Evolutionary conservation across 768 basidiomycete genomes (phyloP).

Genomic region (Podaxis carcinomalis): DNA sequence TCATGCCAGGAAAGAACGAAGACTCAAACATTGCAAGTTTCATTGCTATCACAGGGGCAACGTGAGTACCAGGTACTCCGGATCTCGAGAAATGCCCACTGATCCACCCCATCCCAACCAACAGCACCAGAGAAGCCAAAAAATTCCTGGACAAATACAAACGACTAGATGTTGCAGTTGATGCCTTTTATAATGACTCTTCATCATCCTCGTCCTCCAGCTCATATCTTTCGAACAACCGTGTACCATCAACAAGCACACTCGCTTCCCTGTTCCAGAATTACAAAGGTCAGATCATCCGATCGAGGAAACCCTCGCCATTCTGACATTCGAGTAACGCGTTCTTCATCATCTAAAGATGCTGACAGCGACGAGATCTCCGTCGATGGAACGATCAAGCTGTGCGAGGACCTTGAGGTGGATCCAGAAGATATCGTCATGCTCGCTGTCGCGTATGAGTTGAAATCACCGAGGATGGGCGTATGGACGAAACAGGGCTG

Average conservation of each 20-base stretch:
- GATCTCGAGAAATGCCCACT: slow-evolving; percentile 10
- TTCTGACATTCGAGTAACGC: background rate
- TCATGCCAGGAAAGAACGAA: slow-evolving; percentile 38
- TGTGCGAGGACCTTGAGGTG: slow-evolving; percentile 67
- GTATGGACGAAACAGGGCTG: slow-evolving; percentile 69
- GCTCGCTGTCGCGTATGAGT: slow-evolving; percentile 76
- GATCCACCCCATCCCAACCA: slow-evolving; percentile 19
- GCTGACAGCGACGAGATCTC: slow-evolving; percentile 58
- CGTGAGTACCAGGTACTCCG: slow-evolving; percentile 43
- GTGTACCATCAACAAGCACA: slow-evolving; percentile 46
- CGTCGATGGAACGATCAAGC: slow-evolving; percentile 74
- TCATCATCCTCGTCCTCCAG: slow-evolving; percentile 13
- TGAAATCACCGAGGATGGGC: slow-evolving; percentile 71
- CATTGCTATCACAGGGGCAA: slow-evolving; percentile 61
- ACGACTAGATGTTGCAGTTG: slow-evolving; percentile 67
- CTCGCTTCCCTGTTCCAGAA: slow-evolving; percentile 55
- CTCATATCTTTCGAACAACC: slow-evolving; percentile 12
- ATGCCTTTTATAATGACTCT: slow-evolving; percentile 62
- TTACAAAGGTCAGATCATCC: slow-evolving; percentile 53
- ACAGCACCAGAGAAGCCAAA: slow-evolving; percentile 54
- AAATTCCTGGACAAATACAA: slow-evolving; percentile 69
- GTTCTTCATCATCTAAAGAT: slow-evolving; percentile 31
- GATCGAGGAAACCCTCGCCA: background rate
- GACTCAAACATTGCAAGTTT: slow-evolving; percentile 57
- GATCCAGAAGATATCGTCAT: slow-evolving; percentile 81